phyloP scores from a whole-genome alignment of 176 grass and related monocot species.

The Elaeis guineensis region DNA sequence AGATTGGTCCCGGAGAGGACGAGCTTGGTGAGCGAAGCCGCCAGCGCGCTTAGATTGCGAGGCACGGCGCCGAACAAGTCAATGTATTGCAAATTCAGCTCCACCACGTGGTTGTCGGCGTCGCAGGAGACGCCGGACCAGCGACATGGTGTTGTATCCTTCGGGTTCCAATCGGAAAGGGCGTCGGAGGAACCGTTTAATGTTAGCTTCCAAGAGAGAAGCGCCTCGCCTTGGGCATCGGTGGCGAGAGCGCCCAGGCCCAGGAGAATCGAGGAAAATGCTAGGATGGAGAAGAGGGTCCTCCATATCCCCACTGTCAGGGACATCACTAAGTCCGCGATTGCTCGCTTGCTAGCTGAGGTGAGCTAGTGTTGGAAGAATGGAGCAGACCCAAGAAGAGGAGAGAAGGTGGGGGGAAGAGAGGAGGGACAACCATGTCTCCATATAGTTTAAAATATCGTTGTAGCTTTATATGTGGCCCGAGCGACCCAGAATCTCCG shows the following conservation, averaged over 20 bases:
- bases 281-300: not conserved
- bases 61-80: conserved; percentile 55
- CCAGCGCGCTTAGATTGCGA: conserved; percentile 28
- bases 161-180: conserved; percentile 33
- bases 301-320: conserved; percentile 27
- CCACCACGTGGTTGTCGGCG: conserved; percentile 28
- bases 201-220: conserved; percentile 56
- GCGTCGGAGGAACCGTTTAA: conserved; percentile 13
- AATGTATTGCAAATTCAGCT: conserved; percentile 47
- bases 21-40: conserved; percentile 38
- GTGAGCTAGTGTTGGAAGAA: not conserved
- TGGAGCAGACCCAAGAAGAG: not conserved
- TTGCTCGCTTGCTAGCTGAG: not conserved
- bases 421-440: conserved; percentile 1
- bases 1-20: conserved; percentile 66
- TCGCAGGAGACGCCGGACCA: conserved; percentile 71
- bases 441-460: not conserved
- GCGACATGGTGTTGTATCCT: conserved; percentile 45
- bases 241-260: conserved; percentile 19
- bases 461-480: not conserved
- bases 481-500: conserved; percentile 52
- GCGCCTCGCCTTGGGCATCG: conserved; percentile 55
- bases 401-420: not conserved
- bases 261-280: conserved; percentile 26
- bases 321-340: not conserved